Evolutionary conservation across 2,329 filamentous ascomycete species (phyloP), one percentile per base, ranked within the genome.

Genomic region (Cladosporium sp.): DNA sequence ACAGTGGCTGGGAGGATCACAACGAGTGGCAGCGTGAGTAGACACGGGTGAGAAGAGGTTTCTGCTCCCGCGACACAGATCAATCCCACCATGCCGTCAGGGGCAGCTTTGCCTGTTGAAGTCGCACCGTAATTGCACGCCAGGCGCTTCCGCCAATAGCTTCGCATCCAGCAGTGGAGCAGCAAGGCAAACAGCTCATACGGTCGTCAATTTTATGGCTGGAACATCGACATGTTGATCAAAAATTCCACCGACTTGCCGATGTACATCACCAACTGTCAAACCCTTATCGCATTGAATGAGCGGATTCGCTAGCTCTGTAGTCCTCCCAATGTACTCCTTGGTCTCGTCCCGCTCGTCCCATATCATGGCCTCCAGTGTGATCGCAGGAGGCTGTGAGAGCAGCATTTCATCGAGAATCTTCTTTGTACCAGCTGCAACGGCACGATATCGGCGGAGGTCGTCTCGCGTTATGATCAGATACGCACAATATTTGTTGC

Each of bases 151-250:
- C n/a, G n/a, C n/a, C n/a, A n/a, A n/a, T n/a, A n/a, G n/a, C n/a
- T n/a, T n/a, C n/a, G n/a, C 22, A 27, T 9, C 5, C 9, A 9
- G 5, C 22, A 27, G 22, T 27, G 22, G 9, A 27, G 4, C 9
- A 9, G 9, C 9, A 4, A 27, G 22, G 4, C 22, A 27, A 27
- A 35, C 32, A n/a, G 6, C 43, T 58, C 50, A 58, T 6, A 55
- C 30, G 11, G 57, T 59, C n/a, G 52, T 59, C 51, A 59, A 47
- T 38, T 59, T 60, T 42, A 60, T 59, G 4, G 55, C 55, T 20
- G 50, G 50, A 8, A 60, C 55, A 49, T 60, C 58, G 12, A 30
- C 42, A 54, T 61, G 50, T 45, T 52, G 39, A 20, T 54, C 53
- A 47, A 61, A 59, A 54, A 59, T 54, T 45, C 53, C 48, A 15